Evolutionary conservation across 345 rosid genomes (phyloP).

Genomic region (Euphorbia peplus): DNA sequence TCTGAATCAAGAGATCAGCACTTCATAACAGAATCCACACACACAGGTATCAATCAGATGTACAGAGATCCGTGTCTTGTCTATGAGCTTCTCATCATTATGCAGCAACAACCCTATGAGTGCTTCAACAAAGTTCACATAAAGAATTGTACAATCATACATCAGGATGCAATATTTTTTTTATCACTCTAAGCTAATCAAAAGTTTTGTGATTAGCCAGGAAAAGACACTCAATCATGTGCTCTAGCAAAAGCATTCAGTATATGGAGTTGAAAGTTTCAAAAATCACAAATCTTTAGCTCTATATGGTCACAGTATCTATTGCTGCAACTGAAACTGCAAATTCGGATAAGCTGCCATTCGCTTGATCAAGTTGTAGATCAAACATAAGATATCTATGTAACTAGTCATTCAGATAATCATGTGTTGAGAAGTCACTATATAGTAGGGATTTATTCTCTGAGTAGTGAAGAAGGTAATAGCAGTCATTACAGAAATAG

Average conservation of each 20-base stretch:
- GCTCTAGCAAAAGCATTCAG: not conserved
- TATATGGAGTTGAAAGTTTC: not conserved
- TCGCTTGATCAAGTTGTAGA: not conserved
- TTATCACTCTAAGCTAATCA: not conserved
- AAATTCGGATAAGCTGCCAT: not conserved
- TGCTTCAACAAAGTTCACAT: not conserved
- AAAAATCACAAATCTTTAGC: not conserved
- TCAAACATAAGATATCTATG: not conserved
- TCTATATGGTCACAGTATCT: not conserved
- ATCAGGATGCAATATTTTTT: slow-evolving; percentile 1
- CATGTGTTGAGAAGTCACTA: slow-evolving; percentile 47
- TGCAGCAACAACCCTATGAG: slow-evolving; percentile 4
- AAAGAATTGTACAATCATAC: not conserved
- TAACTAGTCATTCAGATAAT: slow-evolving; percentile 35
- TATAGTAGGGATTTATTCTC: slow-evolving; percentile 34
- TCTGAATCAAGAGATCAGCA: slow-evolving; percentile 25
- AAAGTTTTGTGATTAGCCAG: not conserved
- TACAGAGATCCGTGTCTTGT: slow-evolving; percentile 14
- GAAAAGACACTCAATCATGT: not conserved
- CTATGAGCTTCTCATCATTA: slow-evolving; percentile 10
- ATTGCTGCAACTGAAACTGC: not conserved
- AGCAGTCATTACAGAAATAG: slow-evolving; percentile 75
- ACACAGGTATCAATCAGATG: slow-evolving; percentile 17
- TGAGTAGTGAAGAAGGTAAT: slow-evolving; percentile 53
- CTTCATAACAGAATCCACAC: not conserved